A percentile compares a stretch with the other conserved stretches of the same genome.
phyloP scores from a whole-genome alignment of 2,329 filamentous ascomycete genomes.

The Talaromyces sp. region DNA sequence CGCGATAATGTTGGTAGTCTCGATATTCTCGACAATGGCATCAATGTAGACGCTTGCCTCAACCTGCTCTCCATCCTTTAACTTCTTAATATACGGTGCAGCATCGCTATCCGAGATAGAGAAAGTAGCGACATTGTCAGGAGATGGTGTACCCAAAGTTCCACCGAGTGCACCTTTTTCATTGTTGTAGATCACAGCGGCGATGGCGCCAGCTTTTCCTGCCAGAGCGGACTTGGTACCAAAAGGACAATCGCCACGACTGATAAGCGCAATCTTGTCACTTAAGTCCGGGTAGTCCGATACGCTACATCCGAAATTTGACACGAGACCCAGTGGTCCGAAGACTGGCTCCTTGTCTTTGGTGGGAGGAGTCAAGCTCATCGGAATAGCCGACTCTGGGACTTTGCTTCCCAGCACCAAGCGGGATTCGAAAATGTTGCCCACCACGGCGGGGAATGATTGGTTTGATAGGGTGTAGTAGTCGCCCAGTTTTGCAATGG shows the following conservation, averaged over 20 bases:
- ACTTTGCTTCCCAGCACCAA: constrained; percentile 53
- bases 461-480: constrained; percentile 45
- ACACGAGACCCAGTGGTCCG: constrained; percentile 57
- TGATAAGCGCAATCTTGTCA: constrained; percentile 65
- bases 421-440: constrained; percentile 55
- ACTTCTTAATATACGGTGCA: constrained; percentile 48
- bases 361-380: constrained; percentile 58
- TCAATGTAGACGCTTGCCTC: constrained; percentile 37
- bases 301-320: constrained; percentile 58
- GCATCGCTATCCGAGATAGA: constrained; percentile 60
- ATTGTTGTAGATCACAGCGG: constrained; percentile 71
- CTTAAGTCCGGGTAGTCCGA: constrained; percentile 59
- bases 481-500: constrained; percentile 40
- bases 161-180: constrained; percentile 58
- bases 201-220: constrained; percentile 63
- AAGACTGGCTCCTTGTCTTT: constrained; percentile 33
- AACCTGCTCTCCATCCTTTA: constrained; percentile 43
- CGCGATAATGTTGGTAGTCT: constrained; percentile 56
- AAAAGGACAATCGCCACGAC: constrained; percentile 66
- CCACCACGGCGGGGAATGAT: constrained; percentile 56
- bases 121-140: constrained; percentile 56
- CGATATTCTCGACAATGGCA: constrained; percentile 42
- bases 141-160: constrained; percentile 58
- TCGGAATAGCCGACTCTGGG: constrained; percentile 48
- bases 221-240: constrained; percentile 65